Base-by-base conservation (phyloP, 108 stramenopile species). In the Fragilariopsis cylindrus region DNA sequence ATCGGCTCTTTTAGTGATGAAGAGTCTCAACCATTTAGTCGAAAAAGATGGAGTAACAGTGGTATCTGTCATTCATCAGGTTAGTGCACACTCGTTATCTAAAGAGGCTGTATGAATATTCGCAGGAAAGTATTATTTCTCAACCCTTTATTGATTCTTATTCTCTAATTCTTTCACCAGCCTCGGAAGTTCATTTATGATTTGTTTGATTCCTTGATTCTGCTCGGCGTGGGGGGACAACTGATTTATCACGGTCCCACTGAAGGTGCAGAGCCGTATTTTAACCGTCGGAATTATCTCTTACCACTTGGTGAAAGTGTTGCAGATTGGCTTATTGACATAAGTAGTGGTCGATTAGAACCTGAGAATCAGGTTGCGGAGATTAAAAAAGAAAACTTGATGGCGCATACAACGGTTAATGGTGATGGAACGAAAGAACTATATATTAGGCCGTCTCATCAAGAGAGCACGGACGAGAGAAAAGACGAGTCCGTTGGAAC, bases 121-220 rank as follows among this genome's bases (percentile, higher is more conserved):
- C 30, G 30, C 30, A 30, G 30, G 30, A 30, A 30, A 30, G 30
- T 30, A 2, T 30, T 30, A 30, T 30, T 30, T 30, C 30, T 30
- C 30, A 30, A 30, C 30, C 30, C 30, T 30, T 39, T 64, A 46
- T 66, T 7, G 8, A 9, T 46, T 46, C 43, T 66, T 6, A 48
- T 8, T 46, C 9, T 12, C 18, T 13, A 30, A 21, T 44, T 66
- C 48, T n/a, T 7, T 48, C n/a, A 16, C n/a, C 62, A 91, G 67
- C 95, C 95, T 39, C 77, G 88, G 41, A 81, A 85, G 43, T 80
- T 74, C 48, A 90, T 94, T 63, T 96, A 86, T 71, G 81, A 88
- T 56, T 75, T 82, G 77, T 96, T 94, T 71, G 92, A 96, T 72
- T 66, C 68, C n/a, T 58, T 96, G 53, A 81, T 92, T 19, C 78